These are phyloP conservation scores for Podospora comata DNA, from an alignment of 495 filamentous ascomycete genomes.

Conservation along the genomic window DNA sequence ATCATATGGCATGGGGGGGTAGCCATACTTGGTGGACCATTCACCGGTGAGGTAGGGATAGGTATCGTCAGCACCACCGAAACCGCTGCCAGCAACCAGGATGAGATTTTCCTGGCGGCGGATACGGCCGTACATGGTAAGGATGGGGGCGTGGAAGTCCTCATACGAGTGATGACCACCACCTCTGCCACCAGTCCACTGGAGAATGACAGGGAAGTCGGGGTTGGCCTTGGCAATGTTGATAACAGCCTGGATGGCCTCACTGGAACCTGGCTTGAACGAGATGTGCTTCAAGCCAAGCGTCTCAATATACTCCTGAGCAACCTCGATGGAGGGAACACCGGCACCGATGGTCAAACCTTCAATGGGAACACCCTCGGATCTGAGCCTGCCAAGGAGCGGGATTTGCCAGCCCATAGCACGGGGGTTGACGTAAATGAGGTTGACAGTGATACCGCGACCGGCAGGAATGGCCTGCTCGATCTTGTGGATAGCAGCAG, in stretches of 20 bases:
- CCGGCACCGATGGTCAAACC: conserved; percentile 93
- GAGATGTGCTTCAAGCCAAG: conserved; percentile 92
- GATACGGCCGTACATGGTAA: conserved; percentile 87
- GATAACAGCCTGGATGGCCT: conserved; percentile 85
- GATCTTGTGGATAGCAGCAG: conserved; percentile 82
- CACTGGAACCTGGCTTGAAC: conserved; percentile 90
- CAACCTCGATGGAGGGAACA: conserved; percentile 90
- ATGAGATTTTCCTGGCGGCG: conserved; percentile 80
- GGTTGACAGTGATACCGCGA: conserved; percentile 86
- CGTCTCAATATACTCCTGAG: conserved; percentile 89
- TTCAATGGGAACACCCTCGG: conserved; percentile 89
- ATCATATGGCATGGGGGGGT: conserved; percentile 92
- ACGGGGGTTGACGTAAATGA: conserved; percentile 95
- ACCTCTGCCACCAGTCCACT: conserved; percentile 93
- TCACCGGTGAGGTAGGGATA: conserved; percentile 88
- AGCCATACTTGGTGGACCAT: conserved; percentile 82
- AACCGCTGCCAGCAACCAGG: conserved; percentile 86
- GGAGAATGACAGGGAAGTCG: conserved; percentile 81
- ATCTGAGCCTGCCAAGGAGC: conserved; percentile 75
- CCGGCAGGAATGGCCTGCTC: conserved; percentile 84
- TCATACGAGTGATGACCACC: conserved; percentile 95
- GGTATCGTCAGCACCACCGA: conserved; percentile 85
- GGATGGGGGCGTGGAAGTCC: conserved; percentile 88
- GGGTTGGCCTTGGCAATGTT: conserved; percentile 88
- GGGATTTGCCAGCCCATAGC: conserved; percentile 99